Evolutionary conservation across 371 early-diverging fungal genomes (phyloP), one percentile per base, ranked within the genome.

Genomic region (Rhizopus arrhizus): DNA sequence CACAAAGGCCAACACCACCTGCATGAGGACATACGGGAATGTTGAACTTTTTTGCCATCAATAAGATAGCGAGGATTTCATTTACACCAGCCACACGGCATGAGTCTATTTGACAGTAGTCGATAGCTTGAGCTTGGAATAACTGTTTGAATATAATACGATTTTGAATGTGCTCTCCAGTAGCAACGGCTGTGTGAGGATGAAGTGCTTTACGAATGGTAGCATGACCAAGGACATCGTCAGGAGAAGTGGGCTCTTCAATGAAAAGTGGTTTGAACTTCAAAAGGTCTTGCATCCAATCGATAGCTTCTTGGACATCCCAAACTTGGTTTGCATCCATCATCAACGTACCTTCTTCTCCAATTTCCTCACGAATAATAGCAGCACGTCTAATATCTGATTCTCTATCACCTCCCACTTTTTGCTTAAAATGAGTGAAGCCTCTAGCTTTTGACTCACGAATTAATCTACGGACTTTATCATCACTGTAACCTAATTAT

Each of bases 241-340:
- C 81, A 41, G 81, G 81, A 12, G 81, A 81, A 33, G 81, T 81
- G 3, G 81, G 81, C 40, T 81, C 81, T 59, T 82, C 83, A 57
- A 82, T 82, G 41, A 80, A 82, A 15, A 74, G 64, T 13, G 83
- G 83, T 34, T 79, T 82, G 68, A 72, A 82, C 15, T 72, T 67
- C 53, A 82, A 63, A 29, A 82, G 65, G 13, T 72, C 73, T 50
- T 81, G 66, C 81, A 82, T 82, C 81, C 81, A 80, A 32, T 66
- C 71, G 59, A 82, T 79, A 41, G 83, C 83, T 48, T 82, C 77
- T 41, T 77, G 58, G 5, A 82, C 83, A 54, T 79, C 83, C 82
- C 83, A 82, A 28, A 82, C 80, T 56, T 82, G 83, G 64, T 82
- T 82, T 32, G 83, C 83, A 57, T 82, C 83, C 78, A 82, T 81